phyloP scores from a whole-genome alignment of 805 yeast species.

The Pichia californica region DNA sequence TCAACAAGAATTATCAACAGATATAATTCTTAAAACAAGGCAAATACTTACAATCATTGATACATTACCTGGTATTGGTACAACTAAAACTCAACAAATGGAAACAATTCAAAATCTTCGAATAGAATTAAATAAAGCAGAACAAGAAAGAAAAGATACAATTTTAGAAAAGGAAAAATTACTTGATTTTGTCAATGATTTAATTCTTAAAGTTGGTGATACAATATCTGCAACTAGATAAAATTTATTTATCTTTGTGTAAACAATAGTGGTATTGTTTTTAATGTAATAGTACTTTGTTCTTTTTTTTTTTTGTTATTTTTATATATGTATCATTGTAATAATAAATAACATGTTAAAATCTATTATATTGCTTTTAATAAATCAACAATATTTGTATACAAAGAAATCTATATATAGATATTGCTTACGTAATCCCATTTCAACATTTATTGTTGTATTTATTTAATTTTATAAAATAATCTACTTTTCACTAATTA shows the following conservation, averaged over 20 bases:
- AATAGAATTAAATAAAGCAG: conserved; percentile 52
- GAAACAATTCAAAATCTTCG: conserved; percentile 56
- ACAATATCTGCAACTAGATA: conserved; percentile 44
- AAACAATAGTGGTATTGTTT: too few species aligned
- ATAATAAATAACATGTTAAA: too few species aligned
- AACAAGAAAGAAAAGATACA: conserved; percentile 49
- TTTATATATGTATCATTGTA: too few species aligned
- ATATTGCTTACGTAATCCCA: too few species aligned
- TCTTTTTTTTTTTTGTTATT: too few species aligned
- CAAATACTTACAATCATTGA: conserved; percentile 83
- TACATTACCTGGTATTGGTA: conserved; percentile 89
- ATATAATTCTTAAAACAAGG: conserved; percentile 75
- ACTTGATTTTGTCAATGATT: conserved; percentile 52
- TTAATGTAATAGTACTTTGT: too few species aligned
- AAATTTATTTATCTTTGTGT: not conserved
- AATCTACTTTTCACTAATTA: too few species aligned
- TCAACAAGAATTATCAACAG: conserved; percentile 73
- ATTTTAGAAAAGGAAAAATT: conserved; percentile 59
- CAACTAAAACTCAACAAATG: conserved; percentile 69
- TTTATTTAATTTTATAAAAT: too few species aligned
- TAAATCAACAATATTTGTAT: too few species aligned
- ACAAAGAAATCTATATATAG: too few species aligned
- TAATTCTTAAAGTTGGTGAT: conserved; percentile 54
- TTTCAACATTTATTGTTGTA: too few species aligned
- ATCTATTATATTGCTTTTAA: too few species aligned